Percentiles rank a stretch among this genome's conserved stretches.
Evolutionary conservation across 2,329 filamentous ascomycete genomes (phyloP).

Genomic region (Epichloe baconii): DNA sequence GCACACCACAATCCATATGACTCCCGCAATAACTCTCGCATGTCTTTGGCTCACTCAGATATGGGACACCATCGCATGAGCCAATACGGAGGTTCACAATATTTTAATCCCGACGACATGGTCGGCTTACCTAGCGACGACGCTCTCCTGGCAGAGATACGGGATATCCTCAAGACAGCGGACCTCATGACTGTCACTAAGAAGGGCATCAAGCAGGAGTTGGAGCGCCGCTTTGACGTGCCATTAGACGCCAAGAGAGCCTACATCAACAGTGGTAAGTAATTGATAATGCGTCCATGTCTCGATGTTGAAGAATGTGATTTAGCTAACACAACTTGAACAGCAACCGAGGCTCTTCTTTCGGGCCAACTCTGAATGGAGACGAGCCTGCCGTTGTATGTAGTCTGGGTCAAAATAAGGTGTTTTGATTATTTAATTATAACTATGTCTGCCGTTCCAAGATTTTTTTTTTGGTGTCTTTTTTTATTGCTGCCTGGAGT

Average conservation of each 20-base stretch:
- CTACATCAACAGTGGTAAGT: slow-evolving; percentile 87
- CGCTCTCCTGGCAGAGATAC: slow-evolving; percentile 80
- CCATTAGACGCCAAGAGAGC: slow-evolving; percentile 75
- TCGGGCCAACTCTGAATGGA: slow-evolving; percentile 57
- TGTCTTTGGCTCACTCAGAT: slow-evolving; percentile 71
- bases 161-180: slow-evolving; percentile 79
- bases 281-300: background rate
- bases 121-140: slow-evolving; percentile 75
- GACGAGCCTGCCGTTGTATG: background rate
- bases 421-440: background rate
- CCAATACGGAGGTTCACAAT: slow-evolving; percentile 46
- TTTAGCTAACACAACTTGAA: background rate
- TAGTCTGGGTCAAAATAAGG: background rate
- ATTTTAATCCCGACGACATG: slow-evolving; percentile 54
- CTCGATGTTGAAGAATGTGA: no score
- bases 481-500: slow-evolving; percentile 3
- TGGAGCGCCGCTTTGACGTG: slow-evolving; percentile 82
- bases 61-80: slow-evolving; percentile 46
- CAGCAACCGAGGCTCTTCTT: slow-evolving; percentile 66
- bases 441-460: background rate
- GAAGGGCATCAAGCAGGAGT: slow-evolving; percentile 90
- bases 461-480: background rate
- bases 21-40: slow-evolving; percentile 42
- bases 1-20: slow-evolving; percentile 41
- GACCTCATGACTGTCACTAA: slow-evolving; percentile 98